Evolutionary conservation across 2,329 filamentous ascomycete genomes (phyloP), one percentile per base, ranked within the genome.

Genomic region (Cladorrhinum sp.): DNA sequence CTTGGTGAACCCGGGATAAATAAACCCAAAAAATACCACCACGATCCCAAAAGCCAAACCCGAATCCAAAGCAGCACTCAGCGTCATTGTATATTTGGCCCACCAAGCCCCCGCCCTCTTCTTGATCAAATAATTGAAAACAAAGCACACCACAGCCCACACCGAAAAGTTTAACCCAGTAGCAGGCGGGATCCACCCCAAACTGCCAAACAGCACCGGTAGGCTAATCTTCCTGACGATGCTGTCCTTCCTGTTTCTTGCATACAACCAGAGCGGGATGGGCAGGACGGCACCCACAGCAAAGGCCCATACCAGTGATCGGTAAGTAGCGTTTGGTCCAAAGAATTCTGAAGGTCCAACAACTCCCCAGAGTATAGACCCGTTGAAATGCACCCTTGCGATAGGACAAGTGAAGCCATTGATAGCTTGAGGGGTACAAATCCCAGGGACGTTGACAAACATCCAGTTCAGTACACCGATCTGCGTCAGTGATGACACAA

Each of bases 381-480:
- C 91, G 74, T 95, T 95, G 80, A 96, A 96, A 74, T 96, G 91
- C 1, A 96, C 92, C 13, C 90, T 84, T 0, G 91, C 92, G 59
- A 95, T 89, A 16, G 92, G 92, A 67, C 92, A 96, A 16, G 89
- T 93, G 76, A 96, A 96, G 10, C 91, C 90, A 68, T 92, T 93
- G 71, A 93, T 83, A n/a, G 91, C 91, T 52, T 88, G 75, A 0
- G 89, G 78, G 0, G 90, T 93, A 76, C 92, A 96, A 56, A 96
- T 86, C 1, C 86, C 85, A 0, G 84, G 85, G 48, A 96, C 88
- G 70, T 91, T 86, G 64, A 76, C 77, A 67, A 96, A 92, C 88
- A 95, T 95, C 91, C 91, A 96, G 75, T 96, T 96, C 36, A 96
- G 82, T 1, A 95, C 90, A 38, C 83, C 83, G 63, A 96, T 93